Percentiles rank a stretch among this genome's conserved stretches.
Conservation (phyloP, 1,284 basidiomycete genomes). For the Phellopilus nigrolimitatus region DNA sequence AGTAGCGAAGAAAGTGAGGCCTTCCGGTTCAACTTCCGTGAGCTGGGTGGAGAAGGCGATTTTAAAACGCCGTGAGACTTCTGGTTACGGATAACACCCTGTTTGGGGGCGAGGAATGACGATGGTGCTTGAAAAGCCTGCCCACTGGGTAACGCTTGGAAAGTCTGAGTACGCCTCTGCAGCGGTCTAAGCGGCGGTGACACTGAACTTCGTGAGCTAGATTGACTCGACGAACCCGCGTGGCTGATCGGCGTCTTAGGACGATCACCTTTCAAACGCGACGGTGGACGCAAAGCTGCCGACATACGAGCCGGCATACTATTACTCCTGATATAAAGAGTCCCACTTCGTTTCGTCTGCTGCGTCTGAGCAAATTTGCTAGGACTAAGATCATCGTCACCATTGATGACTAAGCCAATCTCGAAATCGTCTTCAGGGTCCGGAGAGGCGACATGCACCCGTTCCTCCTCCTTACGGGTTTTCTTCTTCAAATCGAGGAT, state of each 20-base stretch:
- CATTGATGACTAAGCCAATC: constrained; percentile 72
- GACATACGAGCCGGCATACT: constrained; percentile 52
- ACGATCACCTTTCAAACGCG: constrained; percentile 53
- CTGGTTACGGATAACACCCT: constrained; percentile 68
- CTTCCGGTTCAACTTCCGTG: constrained; percentile 62
- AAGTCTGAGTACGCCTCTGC: constrained; percentile 49
- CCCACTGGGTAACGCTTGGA: constrained; percentile 48
- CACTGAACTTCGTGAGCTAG: constrained; percentile 36
- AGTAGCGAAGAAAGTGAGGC: constrained; percentile 71
- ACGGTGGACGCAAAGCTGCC: constrained; percentile 49
- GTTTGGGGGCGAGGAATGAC: constrained; percentile 59
- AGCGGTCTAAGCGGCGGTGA: constrained; percentile 50
- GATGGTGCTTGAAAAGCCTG: constrained; percentile 26
- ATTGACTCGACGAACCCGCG: constrained; percentile 30
- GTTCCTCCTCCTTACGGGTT: constrained; percentile 41
- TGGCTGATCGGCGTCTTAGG: constrained; percentile 69
- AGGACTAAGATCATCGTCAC: constrained; percentile 74
- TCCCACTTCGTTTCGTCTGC: constrained; percentile 37
- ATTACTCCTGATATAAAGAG: constrained; percentile 39
- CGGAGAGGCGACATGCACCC: constrained; percentile 47
- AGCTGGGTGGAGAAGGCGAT: constrained; percentile 54
- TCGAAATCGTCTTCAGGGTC: constrained; percentile 80
- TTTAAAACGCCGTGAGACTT: constrained; percentile 77
- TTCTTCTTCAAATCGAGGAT: constrained; percentile 75
- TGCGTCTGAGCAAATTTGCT: constrained; percentile 59